Conservation (phyloP, 352 stramenopile genomes). For the Phytophthora nicotianae region DNA sequence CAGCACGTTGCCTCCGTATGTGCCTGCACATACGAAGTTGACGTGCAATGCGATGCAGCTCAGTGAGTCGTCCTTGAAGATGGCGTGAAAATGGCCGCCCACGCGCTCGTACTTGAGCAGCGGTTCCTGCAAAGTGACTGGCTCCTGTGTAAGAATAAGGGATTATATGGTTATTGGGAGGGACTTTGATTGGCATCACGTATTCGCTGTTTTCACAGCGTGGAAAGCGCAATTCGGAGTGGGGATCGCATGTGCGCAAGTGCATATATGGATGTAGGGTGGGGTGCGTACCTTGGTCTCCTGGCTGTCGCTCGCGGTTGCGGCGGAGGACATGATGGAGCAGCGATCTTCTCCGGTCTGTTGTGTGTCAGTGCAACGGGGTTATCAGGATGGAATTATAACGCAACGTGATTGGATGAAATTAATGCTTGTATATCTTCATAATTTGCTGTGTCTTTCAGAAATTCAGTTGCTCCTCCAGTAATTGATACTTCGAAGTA, state of each 20-base stretch:
- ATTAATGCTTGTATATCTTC: too few relatives aligned
- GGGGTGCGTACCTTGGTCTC: slow-evolving; percentile 19
- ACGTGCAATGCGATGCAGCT: slow-evolving; percentile 84
- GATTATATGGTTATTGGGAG: slow-evolving; percentile 3
- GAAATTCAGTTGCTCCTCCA: too few relatives aligned
- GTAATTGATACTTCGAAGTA: too few relatives aligned
- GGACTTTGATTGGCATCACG: slow-evolving; percentile 13
- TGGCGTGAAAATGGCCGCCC: slow-evolving; percentile 82
- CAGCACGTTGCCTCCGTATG: slow-evolving; percentile 82
- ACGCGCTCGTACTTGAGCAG: slow-evolving; percentile 89
- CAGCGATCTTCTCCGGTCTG: slow-evolving; percentile 10
- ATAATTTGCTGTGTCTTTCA: too few relatives aligned
- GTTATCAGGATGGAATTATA: neutral
- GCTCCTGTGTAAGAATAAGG: slow-evolving; percentile 16
- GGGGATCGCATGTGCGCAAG: neutral
- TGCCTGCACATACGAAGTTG: slow-evolving; percentile 78
- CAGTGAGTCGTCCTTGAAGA: slow-evolving; percentile 88
- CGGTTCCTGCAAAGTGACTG: slow-evolving; percentile 46
- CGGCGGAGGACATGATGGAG: slow-evolving; percentile 7
- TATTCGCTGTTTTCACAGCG: slow-evolving; percentile 11
- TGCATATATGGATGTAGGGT: neutral
- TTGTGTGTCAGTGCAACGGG: neutral
- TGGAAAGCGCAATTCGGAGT: neutral
- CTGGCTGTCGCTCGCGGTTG: slow-evolving; percentile 20
- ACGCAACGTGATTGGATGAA: neutral